Conservation (phyloP, 495 filamentous ascomycete species). For the Pyrenula aspistea region DNA sequence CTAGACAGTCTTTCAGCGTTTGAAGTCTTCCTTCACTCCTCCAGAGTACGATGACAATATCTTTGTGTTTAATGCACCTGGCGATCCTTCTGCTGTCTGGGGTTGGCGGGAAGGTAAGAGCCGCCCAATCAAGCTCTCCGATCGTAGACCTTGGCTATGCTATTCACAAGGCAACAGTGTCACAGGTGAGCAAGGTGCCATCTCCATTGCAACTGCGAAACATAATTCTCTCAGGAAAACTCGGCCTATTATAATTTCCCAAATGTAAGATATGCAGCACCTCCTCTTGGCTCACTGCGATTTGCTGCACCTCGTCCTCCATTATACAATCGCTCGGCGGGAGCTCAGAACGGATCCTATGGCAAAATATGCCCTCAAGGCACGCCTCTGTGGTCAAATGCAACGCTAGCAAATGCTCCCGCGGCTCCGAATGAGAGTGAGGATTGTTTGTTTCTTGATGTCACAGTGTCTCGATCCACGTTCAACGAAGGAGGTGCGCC, state of each 20-base stretch:
- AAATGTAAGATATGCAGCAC: constrained; percentile 46
- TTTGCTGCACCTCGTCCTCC: constrained; percentile 40
- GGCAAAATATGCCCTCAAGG: constrained; percentile 42
- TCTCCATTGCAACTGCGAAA: constrained; percentile 29
- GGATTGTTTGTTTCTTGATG: constrained; percentile 46
- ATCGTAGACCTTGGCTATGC: constrained; percentile 38
- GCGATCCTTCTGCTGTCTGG: too few relatives aligned
- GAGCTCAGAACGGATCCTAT: constrained; percentile 32
- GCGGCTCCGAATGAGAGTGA: constrained; percentile 31
- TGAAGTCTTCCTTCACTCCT: too few relatives aligned
- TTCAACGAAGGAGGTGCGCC: not conserved
- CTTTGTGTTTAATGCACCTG: too few relatives aligned
- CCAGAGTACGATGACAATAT: too few relatives aligned
- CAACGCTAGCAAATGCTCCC: constrained; percentile 14
- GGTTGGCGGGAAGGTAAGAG: too few relatives aligned
- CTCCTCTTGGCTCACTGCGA: constrained; percentile 38
- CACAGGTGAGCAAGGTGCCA: constrained; percentile 41
- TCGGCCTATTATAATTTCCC: constrained; percentile 46
- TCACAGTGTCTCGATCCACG: constrained; percentile 27
- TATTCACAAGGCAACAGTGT: not conserved
- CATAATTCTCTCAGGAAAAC: constrained; percentile 29
- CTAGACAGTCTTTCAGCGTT: too few relatives aligned
- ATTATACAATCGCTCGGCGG: constrained; percentile 13
- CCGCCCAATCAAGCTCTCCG: too few relatives aligned
- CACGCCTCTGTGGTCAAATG: constrained; percentile 24